Evolutionary conservation across 2,329 filamentous ascomycete species (phyloP), one percentile per base, ranked within the genome.

Genomic region (Claviceps cyperi): DNA sequence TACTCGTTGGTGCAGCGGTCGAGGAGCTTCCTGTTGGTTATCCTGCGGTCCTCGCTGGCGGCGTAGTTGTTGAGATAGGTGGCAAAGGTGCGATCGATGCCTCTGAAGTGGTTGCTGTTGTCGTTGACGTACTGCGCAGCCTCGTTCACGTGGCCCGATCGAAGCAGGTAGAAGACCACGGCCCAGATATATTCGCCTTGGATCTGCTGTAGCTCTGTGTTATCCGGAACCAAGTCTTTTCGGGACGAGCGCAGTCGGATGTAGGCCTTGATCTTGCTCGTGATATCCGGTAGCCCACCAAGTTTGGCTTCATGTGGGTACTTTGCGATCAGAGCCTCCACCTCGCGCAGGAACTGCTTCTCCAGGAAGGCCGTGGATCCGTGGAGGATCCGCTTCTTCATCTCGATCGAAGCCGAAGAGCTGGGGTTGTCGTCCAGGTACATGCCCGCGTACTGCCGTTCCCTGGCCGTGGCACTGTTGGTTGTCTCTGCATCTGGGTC

Each of bases 181-280:
- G 90, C 89, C 92, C 92, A 98, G 55, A 90, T 84, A 60, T 84
- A 92, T 63, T 95, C 90, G 48, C 85, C 81, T 41, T 81, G 80
- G 46, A 90, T 76, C 64, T 82, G 80, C 65, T 94, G 87, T 45
- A 96, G 73, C 56, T 91, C 81, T 4, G 83, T 79, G 54, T 84
- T 86, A 61, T 94, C 86, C 2, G 84, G 81, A 2, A 85, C 86
- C 43, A 97, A 76, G 60, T 94, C 88, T 66, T 90, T 94, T 52
- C 88, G 80, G 1, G 79, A 76, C 41, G 83, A 78, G 53, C 86
- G 81, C 51, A 96, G 75, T 46, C 90, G 81, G 57, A 98, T 87
- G 62, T 91, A 98, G 7, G 88, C 92, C 61, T 87, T 87, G 61
- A 96, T 84, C 69, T 94, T 94, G 72, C 86, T 94, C 56, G 90